Evolutionary conservation across 176 grass and related monocot genomes (phyloP).

Genomic region (Rhynchospora tenuis): DNA sequence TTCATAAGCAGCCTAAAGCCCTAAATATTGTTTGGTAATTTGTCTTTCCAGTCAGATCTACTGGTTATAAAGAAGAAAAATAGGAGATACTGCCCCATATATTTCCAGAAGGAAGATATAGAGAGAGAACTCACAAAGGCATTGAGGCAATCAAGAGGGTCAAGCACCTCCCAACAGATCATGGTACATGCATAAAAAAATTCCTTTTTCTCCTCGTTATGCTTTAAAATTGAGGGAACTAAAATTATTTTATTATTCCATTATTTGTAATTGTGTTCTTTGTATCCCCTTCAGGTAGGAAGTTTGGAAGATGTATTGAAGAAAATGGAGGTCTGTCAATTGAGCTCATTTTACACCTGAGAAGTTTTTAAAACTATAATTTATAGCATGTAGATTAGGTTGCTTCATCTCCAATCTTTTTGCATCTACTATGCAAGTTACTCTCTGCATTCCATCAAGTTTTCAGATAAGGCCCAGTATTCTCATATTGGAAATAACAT

Average conservation of each 20-base stretch:
- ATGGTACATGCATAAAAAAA: slow-evolving; percentile 40
- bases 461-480: background rate
- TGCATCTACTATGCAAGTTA: background rate
- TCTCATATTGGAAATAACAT: background rate
- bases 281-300: slow-evolving; percentile 51
- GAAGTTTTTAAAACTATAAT: background rate
- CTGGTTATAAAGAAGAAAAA: slow-evolving; percentile 93
- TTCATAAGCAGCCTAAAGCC: background rate
- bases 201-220: background rate
- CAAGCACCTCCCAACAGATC: slow-evolving; percentile 65
- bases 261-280: background rate
- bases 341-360: background rate
- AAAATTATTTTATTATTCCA: background rate
- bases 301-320: slow-evolving; percentile 93
- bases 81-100: slow-evolving; percentile 86
- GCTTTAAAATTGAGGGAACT: slow-evolving; percentile 1
- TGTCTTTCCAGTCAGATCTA: slow-evolving; percentile 70
- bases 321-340: slow-evolving; percentile 88
- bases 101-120: slow-evolving; percentile 99
- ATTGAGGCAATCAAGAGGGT: slow-evolving; percentile 52
- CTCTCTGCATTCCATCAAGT: background rate
- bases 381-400: background rate
- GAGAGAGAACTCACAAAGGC: slow-evolving; percentile 73
- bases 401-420: background rate
- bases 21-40: slow-evolving; percentile 22